phyloP scores from a whole-genome alignment of 169 alveolate genomes.

The Plasmodium knowlesi region DNA sequence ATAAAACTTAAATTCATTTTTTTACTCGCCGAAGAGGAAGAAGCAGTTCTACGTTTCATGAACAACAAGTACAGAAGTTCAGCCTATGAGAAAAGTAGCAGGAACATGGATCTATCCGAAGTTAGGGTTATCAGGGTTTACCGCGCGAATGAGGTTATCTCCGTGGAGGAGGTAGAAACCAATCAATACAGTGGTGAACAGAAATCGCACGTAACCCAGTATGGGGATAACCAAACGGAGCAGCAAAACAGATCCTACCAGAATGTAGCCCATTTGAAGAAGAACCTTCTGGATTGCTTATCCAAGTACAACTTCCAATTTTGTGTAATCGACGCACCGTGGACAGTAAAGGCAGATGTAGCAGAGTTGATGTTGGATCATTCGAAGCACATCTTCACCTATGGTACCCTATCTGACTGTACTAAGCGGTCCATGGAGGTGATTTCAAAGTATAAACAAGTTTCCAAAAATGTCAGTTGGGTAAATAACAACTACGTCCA shows the following conservation, averaged over 20 bases:
- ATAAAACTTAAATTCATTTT: constrained; percentile 46
- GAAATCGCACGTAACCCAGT: neutral
- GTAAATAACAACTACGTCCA: constrained; percentile 55
- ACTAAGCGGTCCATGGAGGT: constrained; percentile 13
- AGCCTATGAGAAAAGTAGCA: neutral
- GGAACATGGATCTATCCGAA: constrained; percentile 1
- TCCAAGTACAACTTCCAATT: constrained; percentile 31
- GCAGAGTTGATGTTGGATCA: constrained; percentile 15
- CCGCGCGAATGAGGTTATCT: neutral
- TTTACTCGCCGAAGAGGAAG: constrained; percentile 57
- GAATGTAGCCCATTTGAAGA: constrained; percentile 9
- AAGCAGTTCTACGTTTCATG: constrained; percentile 22
- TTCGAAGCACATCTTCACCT: constrained; percentile 38
- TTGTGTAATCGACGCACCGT: constrained; percentile 60
- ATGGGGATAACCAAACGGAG: neutral
- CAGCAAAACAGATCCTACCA: neutral
- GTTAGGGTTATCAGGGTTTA: constrained; percentile 19
- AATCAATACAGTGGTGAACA: neutral
- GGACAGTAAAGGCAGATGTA: constrained; percentile 45
- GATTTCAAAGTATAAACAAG: constrained; percentile 26
- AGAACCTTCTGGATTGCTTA: constrained; percentile 10
- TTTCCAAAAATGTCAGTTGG: constrained; percentile 53
- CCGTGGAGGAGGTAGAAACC: neutral
- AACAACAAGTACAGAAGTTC: constrained; percentile 13
- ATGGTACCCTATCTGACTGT: constrained; percentile 54